Evolutionary conservation across 129 eudicot species (phyloP).

Genomic region (Escallonia rubra): DNA sequence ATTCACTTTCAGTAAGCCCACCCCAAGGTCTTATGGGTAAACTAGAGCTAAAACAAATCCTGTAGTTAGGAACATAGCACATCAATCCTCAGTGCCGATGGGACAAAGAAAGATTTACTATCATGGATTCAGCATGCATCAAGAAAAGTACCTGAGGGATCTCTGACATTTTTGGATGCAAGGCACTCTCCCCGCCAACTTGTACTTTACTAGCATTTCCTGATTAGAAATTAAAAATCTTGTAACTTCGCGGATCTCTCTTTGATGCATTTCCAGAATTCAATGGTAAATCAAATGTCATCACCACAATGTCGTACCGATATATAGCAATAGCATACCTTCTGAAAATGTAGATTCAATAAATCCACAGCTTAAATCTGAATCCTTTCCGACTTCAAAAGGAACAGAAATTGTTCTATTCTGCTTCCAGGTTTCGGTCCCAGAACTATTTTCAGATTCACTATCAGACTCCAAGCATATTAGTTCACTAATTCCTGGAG

Average conservation of each 20-base stretch:
- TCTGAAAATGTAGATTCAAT: constrained; percentile 23
- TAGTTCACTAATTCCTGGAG: constrained; percentile 35
- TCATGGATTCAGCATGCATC: neutral
- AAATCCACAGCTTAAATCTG: constrained; percentile 30
- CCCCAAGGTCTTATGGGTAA: too few relatives aligned
- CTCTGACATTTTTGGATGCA: constrained; percentile 19
- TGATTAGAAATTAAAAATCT: constrained; percentile 5
- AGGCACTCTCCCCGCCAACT: constrained; percentile 21
- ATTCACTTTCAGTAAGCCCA: too few relatives aligned
- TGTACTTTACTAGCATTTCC: constrained; percentile 17
- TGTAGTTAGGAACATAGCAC: too few relatives aligned
- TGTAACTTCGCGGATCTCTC: neutral
- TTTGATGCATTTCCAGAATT: neutral
- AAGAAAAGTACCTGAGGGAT: constrained; percentile 36
- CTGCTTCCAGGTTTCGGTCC: constrained; percentile 18
- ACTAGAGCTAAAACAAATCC: too few relatives aligned
- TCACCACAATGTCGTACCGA: neutral
- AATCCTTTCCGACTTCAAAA: constrained; percentile 25
- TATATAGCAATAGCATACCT: constrained; percentile 20
- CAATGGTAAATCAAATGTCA: neutral
- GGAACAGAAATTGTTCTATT: constrained; percentile 15
- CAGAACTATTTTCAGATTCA: constrained; percentile 41
- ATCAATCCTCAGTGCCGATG: too few relatives aligned
- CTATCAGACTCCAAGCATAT: constrained; percentile 76
- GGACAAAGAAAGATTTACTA: too few relatives aligned